Evolutionary conservation across 768 basidiomycete genomes (phyloP).

Genomic region (Pulveroboletus frians): DNA sequence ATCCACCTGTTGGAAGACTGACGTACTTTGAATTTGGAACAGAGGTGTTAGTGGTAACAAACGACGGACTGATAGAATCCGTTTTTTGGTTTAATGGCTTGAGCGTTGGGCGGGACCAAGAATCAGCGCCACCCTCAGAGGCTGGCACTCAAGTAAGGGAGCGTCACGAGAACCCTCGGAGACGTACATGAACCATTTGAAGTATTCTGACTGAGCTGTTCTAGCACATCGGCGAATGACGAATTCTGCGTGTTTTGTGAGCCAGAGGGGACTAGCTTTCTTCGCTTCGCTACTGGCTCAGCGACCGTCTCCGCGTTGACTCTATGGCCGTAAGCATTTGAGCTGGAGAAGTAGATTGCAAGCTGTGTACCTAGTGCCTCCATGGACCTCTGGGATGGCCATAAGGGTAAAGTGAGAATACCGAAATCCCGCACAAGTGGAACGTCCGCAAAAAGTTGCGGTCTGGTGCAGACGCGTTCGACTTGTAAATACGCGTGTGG

Average conservation of each 20-base stretch:
- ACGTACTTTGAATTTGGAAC: not conserved
- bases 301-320: conserved; percentile 17
- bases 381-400: conserved; percentile 11
- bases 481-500: conserved; percentile 27
- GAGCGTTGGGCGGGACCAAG: conserved; percentile 65
- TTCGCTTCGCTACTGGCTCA: conserved; percentile 49
- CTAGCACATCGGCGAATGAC: conserved; percentile 62
- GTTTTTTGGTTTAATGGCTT: conserved; percentile 50
- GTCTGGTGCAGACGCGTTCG: conserved; percentile 5
- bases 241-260: conserved; percentile 25
- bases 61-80: conserved; percentile 61
- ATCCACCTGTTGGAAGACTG: conserved; percentile 97
- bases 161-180: not conserved
- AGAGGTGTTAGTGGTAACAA: not conserved
- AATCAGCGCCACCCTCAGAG: conserved; percentile 73
- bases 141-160: conserved; percentile 31
- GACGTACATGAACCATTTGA: conserved; percentile 40
- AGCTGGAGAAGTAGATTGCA: not conserved
- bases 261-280: conserved; percentile 42
- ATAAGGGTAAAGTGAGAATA: conserved; percentile 2
- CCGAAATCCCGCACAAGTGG: not conserved
- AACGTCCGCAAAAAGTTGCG: not conserved
- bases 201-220: conserved; percentile 50
- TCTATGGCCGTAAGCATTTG: conserved; percentile 18
- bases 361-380: conserved; percentile 13